Evolutionary conservation across 371 early-diverging fungal species (phyloP).

Genomic region (Mortierella sp.): DNA sequence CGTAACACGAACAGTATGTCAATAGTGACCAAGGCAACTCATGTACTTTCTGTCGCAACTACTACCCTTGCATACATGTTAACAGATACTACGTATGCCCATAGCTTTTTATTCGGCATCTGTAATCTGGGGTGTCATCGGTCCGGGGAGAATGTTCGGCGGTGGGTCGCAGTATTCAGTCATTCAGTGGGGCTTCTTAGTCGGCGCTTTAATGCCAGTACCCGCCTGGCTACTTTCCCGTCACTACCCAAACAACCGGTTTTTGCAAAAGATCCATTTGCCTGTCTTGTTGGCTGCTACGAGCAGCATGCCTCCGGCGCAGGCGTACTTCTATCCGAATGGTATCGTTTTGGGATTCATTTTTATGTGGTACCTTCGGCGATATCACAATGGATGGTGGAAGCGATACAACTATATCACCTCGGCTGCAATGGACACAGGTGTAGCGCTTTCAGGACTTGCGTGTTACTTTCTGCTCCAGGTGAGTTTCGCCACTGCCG

Average conservation of each 20-base stretch:
- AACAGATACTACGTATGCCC: too few relatives aligned
- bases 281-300: conserved; percentile 75
- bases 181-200: conserved; percentile 61
- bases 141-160: conserved; percentile 79
- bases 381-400: conserved; percentile 74
- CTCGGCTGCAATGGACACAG: conserved; percentile 81
- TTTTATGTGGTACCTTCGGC: conserved; percentile 71
- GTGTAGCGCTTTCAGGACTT: conserved; percentile 61
- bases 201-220: conserved; percentile 38
- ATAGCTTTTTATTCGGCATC: conserved; percentile 72
- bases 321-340: conserved; percentile 60
- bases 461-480: conserved; percentile 31
- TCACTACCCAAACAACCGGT: conserved; percentile 57
- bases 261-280: conserved; percentile 68
- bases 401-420: conserved; percentile 76
- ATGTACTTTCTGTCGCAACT: too few relatives aligned
- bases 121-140: conserved; percentile 82
- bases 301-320: conserved; percentile 76
- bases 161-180: conserved; percentile 30
- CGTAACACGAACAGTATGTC: conserved; percentile 63
- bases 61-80: too few relatives aligned
- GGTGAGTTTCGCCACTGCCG: too few relatives aligned
- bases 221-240: conserved; percentile 56
- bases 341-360: conserved; percentile 72
- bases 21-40: neutral